These are phyloP conservation scores for Hypoxylon sp. DNA, from an alignment of 2,329 filamentous ascomycete species.

Conservation along the genomic window DNA sequence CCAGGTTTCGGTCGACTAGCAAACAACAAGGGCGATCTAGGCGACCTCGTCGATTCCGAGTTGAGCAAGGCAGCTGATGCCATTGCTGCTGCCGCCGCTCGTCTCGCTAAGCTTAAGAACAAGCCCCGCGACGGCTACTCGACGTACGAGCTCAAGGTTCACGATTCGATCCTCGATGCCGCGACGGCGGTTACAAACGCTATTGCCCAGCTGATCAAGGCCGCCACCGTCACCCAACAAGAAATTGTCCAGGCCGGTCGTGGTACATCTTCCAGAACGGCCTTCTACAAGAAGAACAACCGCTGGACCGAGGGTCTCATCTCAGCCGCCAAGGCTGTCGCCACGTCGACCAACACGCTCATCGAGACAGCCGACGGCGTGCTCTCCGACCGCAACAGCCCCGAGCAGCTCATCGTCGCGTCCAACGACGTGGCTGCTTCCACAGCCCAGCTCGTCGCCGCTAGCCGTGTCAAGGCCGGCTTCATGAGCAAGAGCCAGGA, in stretches of 20 bases:
- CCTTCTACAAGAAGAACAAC: slow-evolving; percentile 99
- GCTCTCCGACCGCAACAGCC: slow-evolving; percentile 89
- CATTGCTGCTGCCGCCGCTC: slow-evolving; percentile 91
- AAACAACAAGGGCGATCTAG: slow-evolving; percentile 85
- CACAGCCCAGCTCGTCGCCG: slow-evolving; percentile 95
- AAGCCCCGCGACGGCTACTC: slow-evolving; percentile 97
- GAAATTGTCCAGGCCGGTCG: slow-evolving; percentile 96
- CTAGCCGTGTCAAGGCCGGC: slow-evolving; percentile 94
- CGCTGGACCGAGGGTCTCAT: slow-evolving; percentile 98
- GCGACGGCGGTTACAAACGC: slow-evolving; percentile 94
- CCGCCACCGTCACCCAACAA: slow-evolving; percentile 91
- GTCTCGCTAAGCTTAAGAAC: slow-evolving; percentile 91
- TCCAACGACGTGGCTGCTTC: slow-evolving; percentile 97
- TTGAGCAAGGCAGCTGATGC: slow-evolving; percentile 94
- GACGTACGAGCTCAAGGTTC: slow-evolving; percentile 95
- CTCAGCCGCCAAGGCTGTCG: slow-evolving; percentile 96
- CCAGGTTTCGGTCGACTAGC: slow-evolving; percentile 87
- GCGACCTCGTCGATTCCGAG: slow-evolving; percentile 92
- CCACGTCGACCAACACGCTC: slow-evolving; percentile 91
- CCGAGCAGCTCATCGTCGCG: slow-evolving; percentile 97
- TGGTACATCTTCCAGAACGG: slow-evolving; percentile 87
- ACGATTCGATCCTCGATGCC: slow-evolving; percentile 94
- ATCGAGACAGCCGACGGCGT: slow-evolving; percentile 99
- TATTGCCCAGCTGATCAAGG: slow-evolving; percentile 94
- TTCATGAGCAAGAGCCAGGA: slow-evolving; percentile 99